These are phyloP conservation scores for Yamadazyma taylorii DNA, from an alignment of 1,139 yeast genomes.

Conservation along the genomic window DNA sequence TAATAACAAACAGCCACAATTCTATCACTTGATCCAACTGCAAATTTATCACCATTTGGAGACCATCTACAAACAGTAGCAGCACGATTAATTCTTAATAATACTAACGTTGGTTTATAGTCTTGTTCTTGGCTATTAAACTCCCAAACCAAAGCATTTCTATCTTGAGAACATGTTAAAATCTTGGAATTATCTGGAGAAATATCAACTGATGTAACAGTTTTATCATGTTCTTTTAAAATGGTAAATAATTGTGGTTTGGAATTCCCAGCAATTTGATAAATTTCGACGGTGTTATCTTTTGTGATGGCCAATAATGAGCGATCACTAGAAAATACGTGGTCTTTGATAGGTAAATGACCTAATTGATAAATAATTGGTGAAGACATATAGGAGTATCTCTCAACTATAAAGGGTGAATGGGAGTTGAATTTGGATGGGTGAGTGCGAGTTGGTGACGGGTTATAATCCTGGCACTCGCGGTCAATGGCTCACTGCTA, in stretches of 20 bases:
- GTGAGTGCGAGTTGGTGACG: no score
- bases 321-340: constrained; percentile 74
- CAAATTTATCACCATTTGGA: constrained; percentile 89
- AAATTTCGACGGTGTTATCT: constrained; percentile 73
- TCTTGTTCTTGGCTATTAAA: constrained; percentile 48
- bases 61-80: constrained; percentile 96
- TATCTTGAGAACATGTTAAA: constrained; percentile 96
- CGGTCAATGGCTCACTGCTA: no score
- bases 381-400: constrained; percentile 6
- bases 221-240: constrained; percentile 85
- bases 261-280: constrained; percentile 42
- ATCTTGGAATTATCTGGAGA: constrained; percentile 80
- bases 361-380: constrained; percentile 63
- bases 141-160: constrained; percentile 98
- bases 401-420: constrained; percentile 1
- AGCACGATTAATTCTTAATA: constrained; percentile 89
- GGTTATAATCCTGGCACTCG: no score
- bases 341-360: constrained; percentile 86
- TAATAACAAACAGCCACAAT: constrained; percentile 94
- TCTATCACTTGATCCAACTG: constrained; percentile 95
- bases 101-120: constrained; percentile 85
- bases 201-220: constrained; percentile 92
- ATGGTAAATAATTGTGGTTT: constrained; percentile 58
- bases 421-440: no score
- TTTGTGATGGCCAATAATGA: constrained; percentile 79